Percentiles rank a stretch among this genome's conserved stretches.
phyloP scores from a whole-genome alignment of 2,329 filamentous ascomycete species.

The Ophiostoma tasmaniense region DNA sequence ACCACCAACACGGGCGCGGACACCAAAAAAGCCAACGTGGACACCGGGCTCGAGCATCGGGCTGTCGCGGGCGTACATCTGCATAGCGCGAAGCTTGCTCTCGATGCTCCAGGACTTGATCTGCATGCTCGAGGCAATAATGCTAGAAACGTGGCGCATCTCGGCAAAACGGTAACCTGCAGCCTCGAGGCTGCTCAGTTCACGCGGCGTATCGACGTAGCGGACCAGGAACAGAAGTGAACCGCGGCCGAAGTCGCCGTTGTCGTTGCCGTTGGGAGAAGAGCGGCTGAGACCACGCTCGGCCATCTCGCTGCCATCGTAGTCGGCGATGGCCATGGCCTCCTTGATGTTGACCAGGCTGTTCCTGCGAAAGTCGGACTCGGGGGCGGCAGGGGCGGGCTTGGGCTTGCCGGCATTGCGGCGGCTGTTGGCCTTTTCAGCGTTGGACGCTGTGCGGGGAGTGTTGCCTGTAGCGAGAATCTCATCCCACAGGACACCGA shows the following conservation, averaged over 20 bases:
- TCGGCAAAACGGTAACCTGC: slow-evolving; percentile 72
- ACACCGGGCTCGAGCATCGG: slow-evolving; percentile 44
- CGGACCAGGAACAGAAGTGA: slow-evolving; percentile 75
- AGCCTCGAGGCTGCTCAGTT: slow-evolving; percentile 57
- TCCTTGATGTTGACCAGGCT: slow-evolving; percentile 13
- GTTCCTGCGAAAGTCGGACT: slow-evolving; percentile 20
- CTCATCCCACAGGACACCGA: slow-evolving; percentile 67
- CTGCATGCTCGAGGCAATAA: slow-evolving; percentile 66
- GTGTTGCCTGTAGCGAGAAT: slow-evolving; percentile 55
- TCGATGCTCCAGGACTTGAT: slow-evolving; percentile 56
- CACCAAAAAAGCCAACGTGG: slow-evolving; percentile 50
- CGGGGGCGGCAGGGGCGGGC: slow-evolving; percentile 21
- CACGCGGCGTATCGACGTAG: slow-evolving; percentile 46
- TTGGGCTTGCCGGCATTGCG: slow-evolving; percentile 4
- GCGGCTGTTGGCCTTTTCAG: neutral
- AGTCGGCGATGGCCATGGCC: slow-evolving; percentile 5
- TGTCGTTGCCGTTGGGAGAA: neutral
- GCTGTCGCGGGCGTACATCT: slow-evolving; percentile 43
- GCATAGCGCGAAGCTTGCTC: slow-evolving; percentile 55
- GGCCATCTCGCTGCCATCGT: slow-evolving; percentile 27
- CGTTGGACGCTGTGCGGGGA: neutral
- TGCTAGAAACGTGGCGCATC: slow-evolving; percentile 56
- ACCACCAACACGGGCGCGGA: slow-evolving; percentile 42
- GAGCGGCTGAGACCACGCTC: slow-evolving; percentile 31
- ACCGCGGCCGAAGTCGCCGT: slow-evolving; percentile 51